These are phyloP conservation scores for Biscogniauxia sp. DNA, from an alignment of 2,329 filamentous ascomycete species.

Conservation along the genomic window DNA sequence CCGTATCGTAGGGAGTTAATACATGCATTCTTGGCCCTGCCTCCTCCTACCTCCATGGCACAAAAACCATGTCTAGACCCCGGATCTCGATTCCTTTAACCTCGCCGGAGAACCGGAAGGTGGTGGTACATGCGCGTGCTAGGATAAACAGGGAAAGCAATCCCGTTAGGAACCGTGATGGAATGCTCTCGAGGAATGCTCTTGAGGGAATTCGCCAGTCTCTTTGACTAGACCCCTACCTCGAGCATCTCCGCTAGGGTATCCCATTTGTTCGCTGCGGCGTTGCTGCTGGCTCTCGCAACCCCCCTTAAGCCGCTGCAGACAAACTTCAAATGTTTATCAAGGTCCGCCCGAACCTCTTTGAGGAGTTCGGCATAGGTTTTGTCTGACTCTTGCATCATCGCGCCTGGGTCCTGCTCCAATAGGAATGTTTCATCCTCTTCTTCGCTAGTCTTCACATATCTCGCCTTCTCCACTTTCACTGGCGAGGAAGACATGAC, in stretches of 20 bases:
- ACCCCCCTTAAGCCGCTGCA: slow-evolving; percentile 71
- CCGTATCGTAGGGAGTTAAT: neutral
- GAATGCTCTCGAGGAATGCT: no score
- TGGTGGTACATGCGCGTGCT: neutral
- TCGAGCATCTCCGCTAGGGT: slow-evolving; percentile 78
- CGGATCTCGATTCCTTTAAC: slow-evolving; percentile 11
- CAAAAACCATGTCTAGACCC: neutral
- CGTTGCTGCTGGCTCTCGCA: slow-evolving; percentile 68
- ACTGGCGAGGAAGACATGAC: slow-evolving; percentile 35
- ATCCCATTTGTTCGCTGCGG: slow-evolving; percentile 66
- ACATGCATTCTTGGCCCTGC: neutral
- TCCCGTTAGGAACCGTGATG: neutral
- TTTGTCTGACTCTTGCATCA: slow-evolving; percentile 36
- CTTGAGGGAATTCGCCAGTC: slow-evolving; percentile 9
- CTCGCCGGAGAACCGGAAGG: neutral
- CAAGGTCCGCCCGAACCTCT: slow-evolving; percentile 61
- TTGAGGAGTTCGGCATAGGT: slow-evolving; percentile 52
- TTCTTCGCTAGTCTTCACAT: slow-evolving; percentile 28
- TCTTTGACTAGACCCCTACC: slow-evolving; percentile 33
- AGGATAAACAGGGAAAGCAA: neutral
- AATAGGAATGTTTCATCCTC: slow-evolving; percentile 33
- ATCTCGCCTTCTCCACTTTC: slow-evolving; percentile 22
- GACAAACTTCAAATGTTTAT: slow-evolving; percentile 67
- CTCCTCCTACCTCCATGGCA: neutral
- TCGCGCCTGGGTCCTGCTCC: slow-evolving; percentile 29